Conservation (phyloP, 768 basidiomycete genomes). For the Tricholoma hemisulphureum region DNA sequence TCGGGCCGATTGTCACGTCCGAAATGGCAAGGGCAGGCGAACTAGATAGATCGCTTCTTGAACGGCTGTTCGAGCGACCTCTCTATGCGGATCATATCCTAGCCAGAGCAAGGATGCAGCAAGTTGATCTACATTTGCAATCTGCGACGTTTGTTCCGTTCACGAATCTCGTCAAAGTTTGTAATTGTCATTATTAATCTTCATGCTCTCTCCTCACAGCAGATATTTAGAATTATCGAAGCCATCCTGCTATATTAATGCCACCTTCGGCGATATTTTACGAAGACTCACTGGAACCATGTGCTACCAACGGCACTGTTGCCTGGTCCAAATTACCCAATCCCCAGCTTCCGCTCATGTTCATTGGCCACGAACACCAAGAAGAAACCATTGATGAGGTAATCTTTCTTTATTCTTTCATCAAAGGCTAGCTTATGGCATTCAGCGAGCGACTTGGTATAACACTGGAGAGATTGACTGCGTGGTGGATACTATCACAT, state of each 20-base stretch:
- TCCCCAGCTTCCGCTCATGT: slow-evolving; percentile 41
- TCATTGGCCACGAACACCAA: slow-evolving; percentile 39
- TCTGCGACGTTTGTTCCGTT: slow-evolving; percentile 29
- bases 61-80: slow-evolving; percentile 44
- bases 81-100: slow-evolving; percentile 33
- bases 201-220: background rate
- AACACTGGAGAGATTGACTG: slow-evolving; percentile 46
- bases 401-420: background rate
- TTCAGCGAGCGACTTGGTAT: slow-evolving; percentile 47
- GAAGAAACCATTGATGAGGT: slow-evolving; percentile 51
- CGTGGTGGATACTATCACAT: slow-evolving; percentile 38
- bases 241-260: slow-evolving; percentile 54
- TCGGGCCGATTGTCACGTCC: slow-evolving; percentile 48
- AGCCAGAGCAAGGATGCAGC: slow-evolving; percentile 12
- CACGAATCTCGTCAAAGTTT: slow-evolving; percentile 45
- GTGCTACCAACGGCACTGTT: slow-evolving; percentile 41
- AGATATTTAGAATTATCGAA: slow-evolving; percentile 42
- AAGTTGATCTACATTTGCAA: background rate
- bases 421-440: background rate
- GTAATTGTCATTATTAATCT: slow-evolving; percentile 1
- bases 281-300: slow-evolving; percentile 46
- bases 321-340: slow-evolving; percentile 41
- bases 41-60: slow-evolving; percentile 48
- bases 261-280: slow-evolving; percentile 55
- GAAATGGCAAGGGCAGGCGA: slow-evolving; percentile 43